Evolutionary conservation across 192 early-diverging fungal species (phyloP), one percentile per base, ranked within the genome.

Genomic region (Diversispora eburnea): DNA sequence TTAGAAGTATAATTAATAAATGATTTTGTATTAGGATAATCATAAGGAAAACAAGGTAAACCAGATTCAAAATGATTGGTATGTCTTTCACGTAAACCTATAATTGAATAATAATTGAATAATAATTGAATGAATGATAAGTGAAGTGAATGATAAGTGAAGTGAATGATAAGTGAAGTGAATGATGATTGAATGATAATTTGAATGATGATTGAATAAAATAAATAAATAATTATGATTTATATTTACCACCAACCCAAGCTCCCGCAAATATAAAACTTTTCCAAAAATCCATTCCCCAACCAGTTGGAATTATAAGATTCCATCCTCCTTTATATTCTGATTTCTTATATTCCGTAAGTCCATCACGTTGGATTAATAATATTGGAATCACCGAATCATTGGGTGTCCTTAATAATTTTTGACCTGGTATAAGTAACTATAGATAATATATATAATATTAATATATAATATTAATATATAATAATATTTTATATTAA

Each of bases 211-310:
- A 8, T 9, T 8, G 57, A 20, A 19, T 33, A 22, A 48, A 66
- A 45, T 39, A 22, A 19, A 3, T 0, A 20, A 47, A 19, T 9
- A 46, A 46, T 5, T 20, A 19, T 7, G 8, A 10, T 5, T 0
- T 6, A 55, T 42, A 54, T n/a, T 13, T 59, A 39, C 95, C 95
- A 42, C 88, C 90, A 3, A 89, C 88, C 61, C 92, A 85, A 1
- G 91, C 92, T 12, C 97, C 97, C 2, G 92, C 92, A 84, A 94
- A 97, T 19, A 91, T 80, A 20, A 99, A 83, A 15, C 89, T 85
- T 79, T 93, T 89, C 95, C 94, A 98, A 72, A 99, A 88, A 9
- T 87, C 73, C 83, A 92, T 91, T 8, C 87, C 95, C 90, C 91
- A 95, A 0, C 89, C 88, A n/a, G 83, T 80, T 13, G 94, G 93